phyloP scores from a whole-genome alignment of 306 rosid species.

The Cajanus cajan region DNA sequence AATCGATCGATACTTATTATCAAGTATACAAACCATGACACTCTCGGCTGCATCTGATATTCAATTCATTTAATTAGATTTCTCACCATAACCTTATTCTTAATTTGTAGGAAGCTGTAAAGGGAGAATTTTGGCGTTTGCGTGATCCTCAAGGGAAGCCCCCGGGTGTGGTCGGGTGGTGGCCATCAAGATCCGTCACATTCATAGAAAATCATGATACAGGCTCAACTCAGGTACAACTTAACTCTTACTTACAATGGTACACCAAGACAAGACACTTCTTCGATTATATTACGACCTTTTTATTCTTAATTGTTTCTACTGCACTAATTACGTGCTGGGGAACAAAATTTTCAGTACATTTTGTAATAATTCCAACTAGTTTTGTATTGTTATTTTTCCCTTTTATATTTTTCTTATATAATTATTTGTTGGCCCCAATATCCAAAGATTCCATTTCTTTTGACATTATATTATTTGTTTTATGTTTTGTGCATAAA shows the following conservation, averaged over 20 bases:
- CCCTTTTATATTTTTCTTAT: no score
- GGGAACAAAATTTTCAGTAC: background rate
- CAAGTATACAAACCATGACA: background rate
- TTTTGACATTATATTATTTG: background rate
- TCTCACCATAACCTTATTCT: background rate
- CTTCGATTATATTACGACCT: background rate
- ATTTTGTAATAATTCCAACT: background rate
- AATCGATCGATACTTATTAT: background rate
- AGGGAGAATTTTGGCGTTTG: conserved; percentile 77
- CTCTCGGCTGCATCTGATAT: background rate
- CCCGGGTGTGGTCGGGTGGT: conserved; percentile 86
- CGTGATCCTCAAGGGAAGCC: conserved; percentile 84
- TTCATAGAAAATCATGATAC: conserved; percentile 91
- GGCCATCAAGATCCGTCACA: conserved; percentile 90
- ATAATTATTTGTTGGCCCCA: background rate
- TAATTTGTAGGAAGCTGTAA: conserved; percentile 77
- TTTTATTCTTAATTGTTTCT: background rate
- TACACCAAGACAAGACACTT: background rate
- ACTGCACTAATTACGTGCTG: background rate
- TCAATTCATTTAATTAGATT: conserved; percentile 13
- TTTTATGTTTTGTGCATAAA: background rate
- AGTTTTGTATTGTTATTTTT: background rate
- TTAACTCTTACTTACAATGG: conserved; percentile 1
- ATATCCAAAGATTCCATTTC: conserved; percentile 10
- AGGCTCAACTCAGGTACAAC: conserved; percentile 83